phyloP scores from a whole-genome alignment of 352 stramenopile species.

The Globisporangium polare region DNA sequence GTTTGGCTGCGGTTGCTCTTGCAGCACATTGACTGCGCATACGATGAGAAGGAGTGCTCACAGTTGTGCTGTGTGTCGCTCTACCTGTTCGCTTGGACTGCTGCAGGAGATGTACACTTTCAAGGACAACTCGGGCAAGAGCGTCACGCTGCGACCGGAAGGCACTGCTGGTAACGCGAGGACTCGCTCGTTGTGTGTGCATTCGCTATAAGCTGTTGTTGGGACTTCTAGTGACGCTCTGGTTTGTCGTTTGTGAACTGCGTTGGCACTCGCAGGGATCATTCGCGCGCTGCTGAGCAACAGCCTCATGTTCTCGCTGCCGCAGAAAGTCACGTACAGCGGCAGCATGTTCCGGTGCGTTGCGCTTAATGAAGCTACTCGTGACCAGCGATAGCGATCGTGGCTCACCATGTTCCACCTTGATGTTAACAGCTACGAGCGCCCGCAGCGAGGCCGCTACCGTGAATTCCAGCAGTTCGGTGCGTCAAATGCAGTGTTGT shows the following conservation, averaged over 20 bases:
- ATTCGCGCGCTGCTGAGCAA: conserved; percentile 77
- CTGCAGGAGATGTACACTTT: conserved; percentile 89
- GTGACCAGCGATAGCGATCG: too few species aligned
- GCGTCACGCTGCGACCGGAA: conserved; percentile 80
- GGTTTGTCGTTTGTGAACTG: too few species aligned
- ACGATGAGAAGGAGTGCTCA: neutral
- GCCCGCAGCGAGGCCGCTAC: conserved; percentile 81
- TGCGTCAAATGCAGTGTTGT: conserved; percentile 12
- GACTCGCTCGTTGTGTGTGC: too few species aligned
- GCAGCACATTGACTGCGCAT: neutral
- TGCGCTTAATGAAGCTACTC: neutral
- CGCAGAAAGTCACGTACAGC: conserved; percentile 80
- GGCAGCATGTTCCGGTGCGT: conserved; percentile 86
- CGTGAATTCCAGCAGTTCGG: conserved; percentile 88
- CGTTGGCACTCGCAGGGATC: too few species aligned
- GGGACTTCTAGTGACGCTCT: too few species aligned
- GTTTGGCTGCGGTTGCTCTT: conserved; percentile 18
- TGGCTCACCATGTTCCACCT: too few species aligned
- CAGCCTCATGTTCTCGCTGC: conserved; percentile 64
- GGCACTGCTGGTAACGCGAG: conserved; percentile 53
- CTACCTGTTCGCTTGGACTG: neutral
- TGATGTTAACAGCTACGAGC: conserved; percentile 85
- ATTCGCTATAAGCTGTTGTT: too few species aligned
- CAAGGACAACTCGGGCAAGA: conserved; percentile 83
- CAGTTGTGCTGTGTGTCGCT: neutral